These are phyloP conservation scores for Phialophora macrospora DNA, from an alignment of 2,329 filamentous ascomycete genomes.

Conservation along the genomic window DNA sequence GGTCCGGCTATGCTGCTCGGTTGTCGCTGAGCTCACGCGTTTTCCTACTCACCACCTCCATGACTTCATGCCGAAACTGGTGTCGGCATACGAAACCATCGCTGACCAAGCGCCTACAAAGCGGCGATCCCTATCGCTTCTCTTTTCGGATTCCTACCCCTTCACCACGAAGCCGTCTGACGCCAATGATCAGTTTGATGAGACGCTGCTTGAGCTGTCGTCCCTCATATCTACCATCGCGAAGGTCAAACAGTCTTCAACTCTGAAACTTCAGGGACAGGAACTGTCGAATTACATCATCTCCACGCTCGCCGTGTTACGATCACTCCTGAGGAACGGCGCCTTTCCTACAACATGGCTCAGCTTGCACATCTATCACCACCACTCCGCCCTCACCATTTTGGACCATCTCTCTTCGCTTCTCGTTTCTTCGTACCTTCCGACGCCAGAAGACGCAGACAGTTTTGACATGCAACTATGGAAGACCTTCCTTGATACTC, in stretches of 20 bases:
- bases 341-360: conserved; percentile 90
- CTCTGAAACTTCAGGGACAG: conserved; percentile 62
- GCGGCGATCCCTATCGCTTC: conserved; percentile 72
- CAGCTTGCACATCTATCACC: conserved; percentile 89
- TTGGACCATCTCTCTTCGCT: conserved; percentile 81
- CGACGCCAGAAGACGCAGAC: conserved; percentile 88
- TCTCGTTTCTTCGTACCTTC: conserved; percentile 81
- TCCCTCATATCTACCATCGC: conserved; percentile 83
- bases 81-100: conserved; percentile 84
- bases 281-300: conserved; percentile 63
- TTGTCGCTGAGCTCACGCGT: conserved; percentile 82
- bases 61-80: conserved; percentile 86
- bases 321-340: conserved; percentile 85
- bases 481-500: conserved; percentile 88
- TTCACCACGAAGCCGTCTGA: conserved; percentile 76
- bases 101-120: conserved; percentile 66
- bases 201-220: conserved; percentile 85
- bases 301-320: conserved; percentile 79
- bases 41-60: conserved; percentile 80
- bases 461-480: conserved; percentile 91
- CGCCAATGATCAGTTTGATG: conserved; percentile 71
- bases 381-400: conserved; percentile 84
- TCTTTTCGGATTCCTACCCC: conserved; percentile 89
- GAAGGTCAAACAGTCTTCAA: conserved; percentile 73
- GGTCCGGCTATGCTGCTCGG: conserved; percentile 88